Conservation (phyloP, 163 green algal genomes). For the Prototheca wickerhamii region DNA sequence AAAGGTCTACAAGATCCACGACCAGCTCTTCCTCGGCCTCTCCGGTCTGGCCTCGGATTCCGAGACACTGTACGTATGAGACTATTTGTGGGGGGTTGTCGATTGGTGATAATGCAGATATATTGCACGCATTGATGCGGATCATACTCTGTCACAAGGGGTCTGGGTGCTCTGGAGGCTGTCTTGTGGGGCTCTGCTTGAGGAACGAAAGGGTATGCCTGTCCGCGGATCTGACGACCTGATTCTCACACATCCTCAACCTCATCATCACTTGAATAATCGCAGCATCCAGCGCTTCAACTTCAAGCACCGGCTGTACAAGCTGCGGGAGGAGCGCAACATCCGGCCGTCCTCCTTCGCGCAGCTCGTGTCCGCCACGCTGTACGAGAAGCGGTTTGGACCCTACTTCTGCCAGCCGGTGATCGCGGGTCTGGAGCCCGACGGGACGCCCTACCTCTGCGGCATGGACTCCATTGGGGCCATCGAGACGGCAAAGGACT, state of each 20-base stretch:
- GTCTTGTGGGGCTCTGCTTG: too few relatives aligned
- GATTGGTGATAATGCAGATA: too few relatives aligned
- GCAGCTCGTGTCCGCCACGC: conserved; percentile 78
- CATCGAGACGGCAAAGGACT: conserved; percentile 79
- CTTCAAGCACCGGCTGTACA: conserved; percentile 98
- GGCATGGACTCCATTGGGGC: conserved; percentile 91
- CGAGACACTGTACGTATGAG: conserved; percentile 65
- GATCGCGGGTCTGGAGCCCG: conserved; percentile 82
- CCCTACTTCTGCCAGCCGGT: conserved; percentile 94
- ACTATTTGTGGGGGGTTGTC: too few relatives aligned
- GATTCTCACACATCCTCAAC: background rate
- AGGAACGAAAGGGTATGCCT: too few relatives aligned
- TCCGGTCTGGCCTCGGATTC: conserved; percentile 85
- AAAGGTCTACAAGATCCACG: conserved; percentile 92
- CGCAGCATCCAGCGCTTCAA: conserved; percentile 51
- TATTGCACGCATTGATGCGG: too few relatives aligned
- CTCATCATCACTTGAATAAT: background rate
- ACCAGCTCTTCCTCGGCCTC: conserved; percentile 89
- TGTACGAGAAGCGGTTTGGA: conserved; percentile 96
- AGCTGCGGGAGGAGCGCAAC: conserved; percentile 89
- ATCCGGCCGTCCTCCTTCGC: conserved; percentile 92
- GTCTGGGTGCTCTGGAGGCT: background rate
- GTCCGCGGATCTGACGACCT: background rate
- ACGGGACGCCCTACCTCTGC: conserved; percentile 85
- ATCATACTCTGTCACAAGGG: too few relatives aligned